Base-by-base conservation (phyloP, 73 alveolate species). In the Halteria grandinella region DNA sequence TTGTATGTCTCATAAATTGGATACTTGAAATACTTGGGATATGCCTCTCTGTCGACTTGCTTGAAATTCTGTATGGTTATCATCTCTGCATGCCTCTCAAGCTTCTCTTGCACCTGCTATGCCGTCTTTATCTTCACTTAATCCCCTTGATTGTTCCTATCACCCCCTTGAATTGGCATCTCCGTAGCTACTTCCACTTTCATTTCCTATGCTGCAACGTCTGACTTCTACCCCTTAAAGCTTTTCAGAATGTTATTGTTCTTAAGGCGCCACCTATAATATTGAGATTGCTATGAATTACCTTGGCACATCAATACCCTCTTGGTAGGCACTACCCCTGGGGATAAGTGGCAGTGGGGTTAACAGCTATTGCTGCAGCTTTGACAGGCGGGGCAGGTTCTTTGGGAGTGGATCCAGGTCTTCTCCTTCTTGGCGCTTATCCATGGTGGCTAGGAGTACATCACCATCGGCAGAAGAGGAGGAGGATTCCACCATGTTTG, bases 301-400 rank as follows among this genome's bases (percentile, higher is more conserved):
- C 66, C 47, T 66, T 44, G 66, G 63, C 18, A 47, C 17, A 45
- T 43, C 64, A 21, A 10, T 2, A 4, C 80, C 80, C 32, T 66
- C 80, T 66, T 66, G 37, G 29, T 66, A 66, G 15, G 63, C 66
- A 24, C 58, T 41, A n/a, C 80, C 54, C 17, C 80, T 41, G 12
- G 80, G 80, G 15, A 66, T 17, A 27, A 66, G 43, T 44, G 80
- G 80, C 7, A 66, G 52, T 1, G 80, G 80, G 23, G 39, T 66
- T 24, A 66, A 66, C 18, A 66, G 45, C 20, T 66, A 63, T 45
- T 66, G 54, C 50, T 39, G 18, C 15, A 39, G 10, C 50, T 39
- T 39, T n/a, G n/a, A n/a, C n/a, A n/a, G n/a, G n/a, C n/a, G n/a
- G n/a, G n/a, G n/a, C n/a, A n/a, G n/a, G n/a, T n/a, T n/a, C n/a